Evolutionary conservation across 495 filamentous ascomycete genomes (phyloP).

Genomic region (Chaetomium tenue): DNA sequence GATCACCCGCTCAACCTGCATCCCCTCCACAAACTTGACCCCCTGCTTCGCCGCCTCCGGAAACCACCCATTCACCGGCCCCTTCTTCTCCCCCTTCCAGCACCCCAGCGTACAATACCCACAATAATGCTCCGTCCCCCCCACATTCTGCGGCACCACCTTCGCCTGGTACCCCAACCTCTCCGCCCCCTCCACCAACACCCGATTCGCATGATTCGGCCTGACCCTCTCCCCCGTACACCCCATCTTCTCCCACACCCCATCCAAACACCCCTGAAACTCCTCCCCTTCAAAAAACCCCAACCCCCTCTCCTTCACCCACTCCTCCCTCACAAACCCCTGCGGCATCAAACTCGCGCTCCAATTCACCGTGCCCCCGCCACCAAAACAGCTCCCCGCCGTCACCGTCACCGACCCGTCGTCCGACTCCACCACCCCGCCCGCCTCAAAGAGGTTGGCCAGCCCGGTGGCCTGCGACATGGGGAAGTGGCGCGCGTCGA

Average conservation of each 20-base stretch:
- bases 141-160: constrained; percentile 76
- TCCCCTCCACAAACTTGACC: constrained; percentile 77
- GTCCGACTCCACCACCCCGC: constrained; percentile 55
- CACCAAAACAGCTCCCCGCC: constrained; percentile 77
- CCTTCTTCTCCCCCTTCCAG: constrained; percentile 67
- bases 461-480: constrained; percentile 53
- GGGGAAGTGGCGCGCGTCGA: constrained; percentile 59
- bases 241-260: constrained; percentile 63
- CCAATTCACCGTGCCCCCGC: constrained; percentile 88
- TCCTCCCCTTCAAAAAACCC: constrained; percentile 72
- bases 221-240: constrained; percentile 57
- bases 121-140: constrained; percentile 66
- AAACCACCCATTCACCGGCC: constrained; percentile 72
- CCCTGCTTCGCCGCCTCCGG: constrained; percentile 73
- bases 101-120: constrained; percentile 82
- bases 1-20: constrained; percentile 62
- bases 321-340: constrained; percentile 76
- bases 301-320: constrained; percentile 66
- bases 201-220: constrained; percentile 67
- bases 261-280: constrained; percentile 74
- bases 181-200: constrained; percentile 70
- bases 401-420: constrained; percentile 61
- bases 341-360: constrained; percentile 80
- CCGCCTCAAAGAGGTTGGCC: constrained; percentile 74
- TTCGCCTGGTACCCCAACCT: constrained; percentile 72